Conservation (phyloP, 164 flowering plant genomes). For the Magnolia officinalis region DNA sequence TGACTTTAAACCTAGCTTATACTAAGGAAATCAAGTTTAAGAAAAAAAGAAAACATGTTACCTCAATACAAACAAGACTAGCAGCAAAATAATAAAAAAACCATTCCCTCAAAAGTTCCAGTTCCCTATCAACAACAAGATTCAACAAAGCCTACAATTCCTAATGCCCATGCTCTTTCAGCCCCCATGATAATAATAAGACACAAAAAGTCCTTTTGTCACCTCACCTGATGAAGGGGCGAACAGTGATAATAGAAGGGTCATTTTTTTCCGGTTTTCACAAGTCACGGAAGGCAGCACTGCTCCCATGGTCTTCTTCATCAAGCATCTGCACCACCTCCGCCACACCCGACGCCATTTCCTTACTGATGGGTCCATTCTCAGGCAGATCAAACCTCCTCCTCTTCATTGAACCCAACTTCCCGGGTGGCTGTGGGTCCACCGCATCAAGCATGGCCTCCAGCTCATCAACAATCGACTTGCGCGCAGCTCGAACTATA, state of each 20-base stretch:
- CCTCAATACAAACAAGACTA: not conserved
- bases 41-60: not conserved
- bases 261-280: not conserved
- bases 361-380: conserved; percentile 48
- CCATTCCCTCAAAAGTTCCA: conserved; percentile 9
- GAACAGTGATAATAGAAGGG: not conserved
- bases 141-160: not conserved
- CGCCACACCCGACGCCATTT: conserved; percentile 83
- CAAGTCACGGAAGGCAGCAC: conserved; percentile 8
- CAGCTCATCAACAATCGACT: conserved; percentile 82
- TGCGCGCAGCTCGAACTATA: conserved; percentile 76
- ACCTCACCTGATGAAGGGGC: not conserved
- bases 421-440: conserved; percentile 80
- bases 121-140: not conserved
- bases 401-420: conserved; percentile 57
- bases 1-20: too few relatives aligned
- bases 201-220: not conserved
- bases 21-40: too few relatives aligned
- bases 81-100: not conserved
- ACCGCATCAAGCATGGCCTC: conserved; percentile 96
- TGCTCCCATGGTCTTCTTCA: conserved; percentile 33
- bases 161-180: not conserved
- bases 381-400: conserved; percentile 87
- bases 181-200: not conserved
- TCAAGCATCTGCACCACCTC: conserved; percentile 82